Evolutionary conservation across 176 grass and related monocot species (phyloP).

Genomic region (Neostapfia colusana): DNA sequence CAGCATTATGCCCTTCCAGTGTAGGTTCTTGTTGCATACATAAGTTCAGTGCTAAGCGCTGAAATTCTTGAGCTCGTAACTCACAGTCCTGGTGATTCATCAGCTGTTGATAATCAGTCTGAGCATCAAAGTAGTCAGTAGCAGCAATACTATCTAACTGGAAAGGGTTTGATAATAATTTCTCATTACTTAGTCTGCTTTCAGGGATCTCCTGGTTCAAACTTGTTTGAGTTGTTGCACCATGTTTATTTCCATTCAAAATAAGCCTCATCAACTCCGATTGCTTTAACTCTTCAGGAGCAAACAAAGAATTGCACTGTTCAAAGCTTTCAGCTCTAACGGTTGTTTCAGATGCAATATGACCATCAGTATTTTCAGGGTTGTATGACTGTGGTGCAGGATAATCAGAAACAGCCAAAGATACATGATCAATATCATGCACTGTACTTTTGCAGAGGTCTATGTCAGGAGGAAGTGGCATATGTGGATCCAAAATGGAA

Average conservation of each 20-base stretch:
- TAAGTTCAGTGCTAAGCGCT: conserved; percentile 71
- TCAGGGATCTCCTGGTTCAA: conserved; percentile 42
- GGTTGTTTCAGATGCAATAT: conserved; percentile 50
- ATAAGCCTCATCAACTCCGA: conserved; percentile 52
- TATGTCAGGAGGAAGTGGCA: conserved; percentile 71
- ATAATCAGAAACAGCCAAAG: conserved; percentile 44
- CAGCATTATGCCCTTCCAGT: conserved; percentile 75
- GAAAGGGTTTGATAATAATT: conserved; percentile 41
- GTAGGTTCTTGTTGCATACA: conserved; percentile 63
- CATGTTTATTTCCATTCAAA: conserved; percentile 42
- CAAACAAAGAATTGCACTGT: conserved; percentile 64
- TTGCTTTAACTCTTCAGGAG: conserved; percentile 71
- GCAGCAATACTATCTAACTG: conserved; percentile 62
- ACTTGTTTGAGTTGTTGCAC: conserved; percentile 43
- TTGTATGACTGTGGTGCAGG: conserved; percentile 28
- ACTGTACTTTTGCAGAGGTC: conserved; percentile 72
- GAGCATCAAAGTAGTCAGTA: conserved; percentile 71
- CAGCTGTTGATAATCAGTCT: conserved; percentile 85
- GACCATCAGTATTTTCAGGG: conserved; percentile 52
- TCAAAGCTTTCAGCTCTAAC: conserved; percentile 46
- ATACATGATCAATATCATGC: conserved; percentile 53
- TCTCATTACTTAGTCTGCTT: conserved; percentile 41
- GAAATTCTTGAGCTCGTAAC: conserved; percentile 77
- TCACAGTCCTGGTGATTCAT: conserved; percentile 69
- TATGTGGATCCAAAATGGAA: conserved; percentile 77